phyloP scores from a whole-genome alignment of 2,329 filamentous ascomycete genomes.

The Verticillium klebahnii region DNA sequence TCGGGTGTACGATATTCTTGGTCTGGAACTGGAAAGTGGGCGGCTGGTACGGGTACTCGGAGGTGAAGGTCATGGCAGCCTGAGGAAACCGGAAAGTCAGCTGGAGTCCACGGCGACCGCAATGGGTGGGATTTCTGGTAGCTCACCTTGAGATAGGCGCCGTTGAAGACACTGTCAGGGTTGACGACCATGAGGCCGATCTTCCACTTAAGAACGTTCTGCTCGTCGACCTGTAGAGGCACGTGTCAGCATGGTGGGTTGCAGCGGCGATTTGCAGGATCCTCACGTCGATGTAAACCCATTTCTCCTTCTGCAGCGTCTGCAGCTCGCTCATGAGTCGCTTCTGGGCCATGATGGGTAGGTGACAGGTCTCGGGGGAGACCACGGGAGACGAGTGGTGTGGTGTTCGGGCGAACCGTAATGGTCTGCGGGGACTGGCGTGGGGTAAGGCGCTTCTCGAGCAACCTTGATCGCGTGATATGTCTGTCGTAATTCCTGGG shows the following conservation, averaged over 20 bases:
- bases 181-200: constrained; percentile 91
- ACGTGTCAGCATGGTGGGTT: background rate
- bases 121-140: background rate
- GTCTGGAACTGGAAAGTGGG: constrained; percentile 81
- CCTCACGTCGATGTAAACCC: constrained; percentile 82
- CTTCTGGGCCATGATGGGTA: constrained; percentile 50
- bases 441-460: background rate
- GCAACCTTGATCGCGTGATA: background rate
- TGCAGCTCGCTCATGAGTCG: constrained; percentile 88
- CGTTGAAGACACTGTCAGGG: constrained; percentile 84
- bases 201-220: constrained; percentile 84
- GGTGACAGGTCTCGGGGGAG: background rate
- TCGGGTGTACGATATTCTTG: constrained; percentile 80
- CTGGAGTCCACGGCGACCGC: background rate
- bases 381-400: background rate
- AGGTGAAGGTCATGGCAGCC: constrained; percentile 81
- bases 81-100: constrained; percentile 22
- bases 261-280: background rate
- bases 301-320: constrained; percentile 80
- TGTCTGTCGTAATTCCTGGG: background rate
- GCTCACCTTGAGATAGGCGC: constrained; percentile 76
- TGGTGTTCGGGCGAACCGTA: background rate
- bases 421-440: background rate
- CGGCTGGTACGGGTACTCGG: constrained; percentile 85
- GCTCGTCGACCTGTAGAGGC: constrained; percentile 61